A percentile compares a stretch with the other conserved stretches of the same genome.
These are phyloP conservation scores for Fragaria iinumae DNA, from an alignment of 306 rosid species.

Conservation along the genomic window DNA sequence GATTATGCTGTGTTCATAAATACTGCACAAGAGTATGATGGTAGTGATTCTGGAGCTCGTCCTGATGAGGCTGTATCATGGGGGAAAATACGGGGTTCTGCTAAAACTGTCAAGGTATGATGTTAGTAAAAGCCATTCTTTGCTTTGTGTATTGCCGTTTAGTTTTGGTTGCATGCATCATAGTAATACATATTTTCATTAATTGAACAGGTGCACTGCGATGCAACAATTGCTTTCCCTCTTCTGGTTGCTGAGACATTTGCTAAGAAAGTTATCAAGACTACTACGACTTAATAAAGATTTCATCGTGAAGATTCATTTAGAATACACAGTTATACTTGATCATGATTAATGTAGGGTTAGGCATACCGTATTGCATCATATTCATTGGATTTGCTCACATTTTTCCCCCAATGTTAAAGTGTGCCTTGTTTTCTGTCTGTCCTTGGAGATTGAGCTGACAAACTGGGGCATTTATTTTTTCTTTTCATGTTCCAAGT, in stretches of 20 bases:
- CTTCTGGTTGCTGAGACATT: constrained; percentile 76
- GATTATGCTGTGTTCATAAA: constrained; percentile 88
- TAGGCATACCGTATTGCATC: not conserved
- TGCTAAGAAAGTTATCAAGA: constrained; percentile 41
- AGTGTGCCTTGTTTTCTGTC: too few species aligned
- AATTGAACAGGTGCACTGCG: constrained; percentile 71
- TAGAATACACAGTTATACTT: not conserved
- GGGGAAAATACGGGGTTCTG: constrained; percentile 88
- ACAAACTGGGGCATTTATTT: not conserved
- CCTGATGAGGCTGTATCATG: constrained; percentile 97
- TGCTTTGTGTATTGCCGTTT: constrained; percentile 1
- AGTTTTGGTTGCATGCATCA: constrained; percentile 2
- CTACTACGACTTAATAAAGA: not conserved
- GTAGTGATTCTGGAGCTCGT: constrained; percentile 92
- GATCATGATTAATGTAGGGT: constrained; percentile 3
- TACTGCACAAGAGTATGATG: constrained; percentile 93
- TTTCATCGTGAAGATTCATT: constrained; percentile 12
- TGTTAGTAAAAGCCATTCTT: constrained; percentile 3
- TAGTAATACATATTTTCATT: not conserved
- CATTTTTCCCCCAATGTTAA: not conserved
- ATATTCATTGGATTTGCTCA: not conserved
- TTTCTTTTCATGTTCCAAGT: not conserved
- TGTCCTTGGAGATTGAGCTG: not conserved
- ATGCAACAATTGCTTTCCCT: constrained; percentile 85
- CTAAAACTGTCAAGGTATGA: constrained; percentile 81